phyloP scores from a whole-genome alignment of 768 basidiomycete genomes.

The Suillus brevipes region DNA sequence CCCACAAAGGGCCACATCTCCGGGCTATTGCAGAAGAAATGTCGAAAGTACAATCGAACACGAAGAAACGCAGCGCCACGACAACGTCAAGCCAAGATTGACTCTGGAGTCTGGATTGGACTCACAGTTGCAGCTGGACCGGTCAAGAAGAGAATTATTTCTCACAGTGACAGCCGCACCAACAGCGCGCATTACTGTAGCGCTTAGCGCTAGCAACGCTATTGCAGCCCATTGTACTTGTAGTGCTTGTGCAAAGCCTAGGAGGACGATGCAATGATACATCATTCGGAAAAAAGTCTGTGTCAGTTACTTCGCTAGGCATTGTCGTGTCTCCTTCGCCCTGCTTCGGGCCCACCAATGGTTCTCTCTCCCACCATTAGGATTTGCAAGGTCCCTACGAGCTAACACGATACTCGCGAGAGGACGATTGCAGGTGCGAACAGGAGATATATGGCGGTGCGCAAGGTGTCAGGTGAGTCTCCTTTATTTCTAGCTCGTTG shows the following conservation, averaged over 20 bases:
- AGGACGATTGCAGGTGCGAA: not conserved
- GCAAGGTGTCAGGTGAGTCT: not conserved
- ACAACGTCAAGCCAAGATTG: slow-evolving; percentile 76
- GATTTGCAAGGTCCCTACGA: not conserved
- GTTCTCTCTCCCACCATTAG: not conserved
- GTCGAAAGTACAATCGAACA: too few relatives aligned
- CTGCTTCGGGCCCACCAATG: not conserved
- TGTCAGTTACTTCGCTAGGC: not conserved
- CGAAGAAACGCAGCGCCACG: slow-evolving; percentile 23
- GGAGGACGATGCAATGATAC: too few relatives aligned
- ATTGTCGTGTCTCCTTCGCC: too few relatives aligned
- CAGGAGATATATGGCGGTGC: too few relatives aligned
- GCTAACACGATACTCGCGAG: not conserved
- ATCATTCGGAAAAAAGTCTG: too few relatives aligned
- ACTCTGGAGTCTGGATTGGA: too few relatives aligned
- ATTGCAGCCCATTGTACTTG: not conserved
- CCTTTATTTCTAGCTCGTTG: not conserved
- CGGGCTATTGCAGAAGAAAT: too few relatives aligned
- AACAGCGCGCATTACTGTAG: too few relatives aligned
- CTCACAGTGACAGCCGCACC: not conserved
- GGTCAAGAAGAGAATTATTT: not conserved
- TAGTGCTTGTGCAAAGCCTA: not conserved
- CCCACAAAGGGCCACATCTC: too few relatives aligned
- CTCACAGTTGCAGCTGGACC: not conserved
- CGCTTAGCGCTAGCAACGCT: not conserved